These are phyloP conservation scores for Guillardia theta DNA, from an alignment of 78 protist genomes.

Conservation along the genomic window DNA sequence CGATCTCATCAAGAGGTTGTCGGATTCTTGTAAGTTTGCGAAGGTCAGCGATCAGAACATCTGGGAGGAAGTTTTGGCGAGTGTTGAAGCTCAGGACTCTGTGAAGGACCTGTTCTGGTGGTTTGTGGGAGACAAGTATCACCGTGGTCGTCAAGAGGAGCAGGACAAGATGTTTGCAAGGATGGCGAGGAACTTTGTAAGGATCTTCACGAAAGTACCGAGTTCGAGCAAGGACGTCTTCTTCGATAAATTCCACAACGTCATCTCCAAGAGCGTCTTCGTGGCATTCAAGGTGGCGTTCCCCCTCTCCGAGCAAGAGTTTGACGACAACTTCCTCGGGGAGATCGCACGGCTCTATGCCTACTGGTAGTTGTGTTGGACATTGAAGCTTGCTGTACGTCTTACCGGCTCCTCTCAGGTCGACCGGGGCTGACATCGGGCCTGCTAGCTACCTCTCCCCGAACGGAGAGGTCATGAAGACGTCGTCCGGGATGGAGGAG, in stretches of 20 bases:
- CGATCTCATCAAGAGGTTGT: background rate
- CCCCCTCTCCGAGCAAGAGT: background rate
- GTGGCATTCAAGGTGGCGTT: background rate
- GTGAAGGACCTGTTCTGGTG: constrained; percentile 5
- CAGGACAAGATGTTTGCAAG: background rate
- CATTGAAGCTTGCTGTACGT: too few species aligned
- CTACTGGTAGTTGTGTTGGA: too few species aligned
- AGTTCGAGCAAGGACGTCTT: background rate
- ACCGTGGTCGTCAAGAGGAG: background rate
- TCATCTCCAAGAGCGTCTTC: background rate
- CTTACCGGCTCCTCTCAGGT: too few species aligned
- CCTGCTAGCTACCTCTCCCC: background rate
- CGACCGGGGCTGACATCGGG: constrained; percentile 14
- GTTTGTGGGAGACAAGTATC: background rate
- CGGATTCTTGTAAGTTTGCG: background rate
- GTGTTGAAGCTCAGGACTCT: background rate
- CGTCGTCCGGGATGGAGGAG: background rate
- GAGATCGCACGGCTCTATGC: background rate
- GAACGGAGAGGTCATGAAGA: background rate
- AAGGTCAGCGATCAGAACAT: background rate
- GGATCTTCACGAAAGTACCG: background rate
- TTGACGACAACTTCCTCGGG: background rate
- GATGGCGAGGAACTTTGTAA: background rate
- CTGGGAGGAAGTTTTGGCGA: background rate
- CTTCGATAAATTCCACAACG: background rate